Percentiles rank a stretch among this genome's conserved stretches.
These are phyloP conservation scores for Rhodamnia argentea DNA, from an alignment of 345 rosid genomes.

Conservation along the genomic window DNA sequence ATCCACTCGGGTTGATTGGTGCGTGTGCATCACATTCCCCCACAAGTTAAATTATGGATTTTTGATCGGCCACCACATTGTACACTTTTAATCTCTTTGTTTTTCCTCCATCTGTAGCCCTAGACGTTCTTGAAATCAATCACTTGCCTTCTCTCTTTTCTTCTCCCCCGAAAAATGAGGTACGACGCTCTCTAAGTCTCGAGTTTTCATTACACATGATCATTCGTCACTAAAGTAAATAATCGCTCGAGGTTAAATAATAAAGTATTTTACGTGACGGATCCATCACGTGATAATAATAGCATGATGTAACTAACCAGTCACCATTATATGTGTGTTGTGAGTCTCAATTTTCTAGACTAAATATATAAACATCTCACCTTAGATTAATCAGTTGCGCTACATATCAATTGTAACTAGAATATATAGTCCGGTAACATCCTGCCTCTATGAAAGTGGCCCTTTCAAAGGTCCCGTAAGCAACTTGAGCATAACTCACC, in stretches of 20 bases:
- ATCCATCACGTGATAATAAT: background rate
- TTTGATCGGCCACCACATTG: background rate
- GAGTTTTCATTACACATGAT: background rate
- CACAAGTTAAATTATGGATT: background rate
- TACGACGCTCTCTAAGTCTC: too few species aligned
- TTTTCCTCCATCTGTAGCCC: background rate
- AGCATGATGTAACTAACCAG: fast-evolving
- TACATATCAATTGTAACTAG: background rate
- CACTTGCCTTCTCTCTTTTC: background rate
- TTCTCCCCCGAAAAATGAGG: background rate
- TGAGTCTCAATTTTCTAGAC: background rate
- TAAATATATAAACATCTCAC: background rate
- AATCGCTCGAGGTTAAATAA: background rate
- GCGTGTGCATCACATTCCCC: background rate
- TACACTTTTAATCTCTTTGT: background rate
- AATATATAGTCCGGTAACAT: background rate
- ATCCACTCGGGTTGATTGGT: background rate
- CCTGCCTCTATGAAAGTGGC: background rate
- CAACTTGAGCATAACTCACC: background rate
- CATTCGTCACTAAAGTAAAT: too few species aligned
- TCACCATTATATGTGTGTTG: fast-evolving
- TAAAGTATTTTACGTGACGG: background rate
- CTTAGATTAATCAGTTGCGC: background rate
- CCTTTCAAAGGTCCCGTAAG: background rate
- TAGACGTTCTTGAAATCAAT: background rate